These are phyloP conservation scores for Claviceps lovelessii DNA, from an alignment of 2,329 filamentous ascomycete species.

Conservation along the genomic window DNA sequence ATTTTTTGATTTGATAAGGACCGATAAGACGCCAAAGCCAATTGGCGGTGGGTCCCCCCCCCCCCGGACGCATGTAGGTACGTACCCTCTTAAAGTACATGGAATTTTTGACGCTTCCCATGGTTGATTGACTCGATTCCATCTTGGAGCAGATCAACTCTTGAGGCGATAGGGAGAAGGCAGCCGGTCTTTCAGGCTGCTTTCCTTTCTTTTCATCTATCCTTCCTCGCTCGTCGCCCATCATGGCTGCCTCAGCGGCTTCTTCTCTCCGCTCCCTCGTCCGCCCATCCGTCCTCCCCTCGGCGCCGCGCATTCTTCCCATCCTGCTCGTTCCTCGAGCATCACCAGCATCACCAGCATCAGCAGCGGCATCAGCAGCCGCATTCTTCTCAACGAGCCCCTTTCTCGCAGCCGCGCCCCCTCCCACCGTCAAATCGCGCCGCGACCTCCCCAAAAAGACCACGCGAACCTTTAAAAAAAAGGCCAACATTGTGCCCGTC, in stretches of 20 bases:
- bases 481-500: constrained; percentile 25
- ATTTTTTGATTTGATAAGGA: background rate
- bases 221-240: background rate
- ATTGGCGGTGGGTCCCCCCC: constrained; percentile 2
- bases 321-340: constrained; percentile 10
- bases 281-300: constrained; percentile 18
- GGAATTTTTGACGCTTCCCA: too few relatives aligned
- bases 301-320: constrained; percentile 20
- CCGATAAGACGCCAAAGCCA: background rate
- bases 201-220: background rate
- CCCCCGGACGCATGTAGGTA: too few relatives aligned
- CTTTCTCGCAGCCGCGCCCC: constrained; percentile 15
- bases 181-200: background rate
- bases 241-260: constrained; percentile 6
- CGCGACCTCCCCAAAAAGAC: constrained; percentile 23
- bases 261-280: constrained; percentile 28
- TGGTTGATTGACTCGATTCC: too few relatives aligned
- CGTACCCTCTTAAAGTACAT: too few relatives aligned
- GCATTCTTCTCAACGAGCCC: constrained; percentile 28
- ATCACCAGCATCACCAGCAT: background rate
- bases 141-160: too few relatives aligned
- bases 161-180: background rate
- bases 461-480: constrained; percentile 40
- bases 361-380: constrained; percentile 5
- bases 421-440: constrained; percentile 19